phyloP scores from a whole-genome alignment of 2,329 filamentous ascomycete species.

The Metarhizium sp. region DNA sequence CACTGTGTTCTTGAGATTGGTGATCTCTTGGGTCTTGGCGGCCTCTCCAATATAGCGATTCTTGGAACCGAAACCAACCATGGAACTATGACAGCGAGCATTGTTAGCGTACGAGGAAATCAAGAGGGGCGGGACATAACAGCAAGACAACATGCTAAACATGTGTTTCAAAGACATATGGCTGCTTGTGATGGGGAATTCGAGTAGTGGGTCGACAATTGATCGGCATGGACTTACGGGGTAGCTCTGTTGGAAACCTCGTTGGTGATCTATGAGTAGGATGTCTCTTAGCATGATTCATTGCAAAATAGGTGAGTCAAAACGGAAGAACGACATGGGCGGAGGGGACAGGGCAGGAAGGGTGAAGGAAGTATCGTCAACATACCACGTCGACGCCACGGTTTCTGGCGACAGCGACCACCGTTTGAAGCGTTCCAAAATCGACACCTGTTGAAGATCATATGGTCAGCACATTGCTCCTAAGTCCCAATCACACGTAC shows the following conservation, averaged over 20 bases:
- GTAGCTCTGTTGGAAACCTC: slow-evolving; percentile 98
- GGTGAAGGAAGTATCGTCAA: slow-evolving; percentile 23
- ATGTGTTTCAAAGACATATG: too few species aligned
- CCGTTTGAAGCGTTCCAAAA: slow-evolving; percentile 93
- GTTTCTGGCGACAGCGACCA: slow-evolving; percentile 94
- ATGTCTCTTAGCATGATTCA: slow-evolving; percentile 7
- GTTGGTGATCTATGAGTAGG: slow-evolving; percentile 73
- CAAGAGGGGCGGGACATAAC: neutral
- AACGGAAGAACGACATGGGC: neutral
- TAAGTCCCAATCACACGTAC: too few species aligned
- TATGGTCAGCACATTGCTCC: neutral
- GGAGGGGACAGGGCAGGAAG: neutral
- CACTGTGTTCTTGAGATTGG: slow-evolving; percentile 99
- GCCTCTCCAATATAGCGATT: slow-evolving; percentile 88
- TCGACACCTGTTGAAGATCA: slow-evolving; percentile 58
- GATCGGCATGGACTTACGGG: slow-evolving; percentile 58
- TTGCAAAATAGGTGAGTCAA: neutral
- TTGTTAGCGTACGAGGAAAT: neutral
- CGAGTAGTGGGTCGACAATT: neutral
- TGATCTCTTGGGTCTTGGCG: slow-evolving; percentile 98
- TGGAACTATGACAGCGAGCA: slow-evolving; percentile 49
- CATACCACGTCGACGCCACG: slow-evolving; percentile 97
- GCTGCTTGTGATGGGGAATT: slow-evolving; percentile 11
- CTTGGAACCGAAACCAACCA: slow-evolving; percentile 93
- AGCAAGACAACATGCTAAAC: too few species aligned